Percentiles rank a stretch among this genome's conserved stretches.
phyloP scores from a whole-genome alignment of 805 yeast genomes.

The Cyberlindnera misumaiensis region DNA sequence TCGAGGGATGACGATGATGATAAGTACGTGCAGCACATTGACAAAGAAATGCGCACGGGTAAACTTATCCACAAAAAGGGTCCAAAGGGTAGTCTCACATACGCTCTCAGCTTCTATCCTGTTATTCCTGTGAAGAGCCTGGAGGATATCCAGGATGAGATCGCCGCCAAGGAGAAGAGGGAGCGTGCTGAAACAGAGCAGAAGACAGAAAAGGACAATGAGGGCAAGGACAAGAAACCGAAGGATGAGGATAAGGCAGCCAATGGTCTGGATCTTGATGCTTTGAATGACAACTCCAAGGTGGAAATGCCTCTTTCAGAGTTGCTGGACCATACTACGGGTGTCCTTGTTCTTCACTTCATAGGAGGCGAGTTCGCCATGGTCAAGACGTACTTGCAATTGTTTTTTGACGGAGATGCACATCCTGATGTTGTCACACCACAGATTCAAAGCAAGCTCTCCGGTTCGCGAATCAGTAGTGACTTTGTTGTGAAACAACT shows the following conservation, averaged over 20 bases:
- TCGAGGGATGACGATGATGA: constrained; percentile 56
- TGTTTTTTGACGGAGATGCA: constrained; percentile 70
- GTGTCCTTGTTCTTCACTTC: constrained; percentile 68
- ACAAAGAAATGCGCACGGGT: constrained; percentile 49
- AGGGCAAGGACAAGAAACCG: constrained; percentile 22
- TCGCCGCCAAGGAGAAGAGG: constrained; percentile 33
- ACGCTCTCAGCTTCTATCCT: constrained; percentile 79
- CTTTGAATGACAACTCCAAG: constrained; percentile 29
- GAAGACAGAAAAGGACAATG: constrained; percentile 9
- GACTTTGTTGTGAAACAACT: constrained; percentile 75
- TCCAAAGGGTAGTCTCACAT: constrained; percentile 75
- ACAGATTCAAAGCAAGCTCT: constrained; percentile 30
- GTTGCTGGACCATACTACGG: constrained; percentile 54
- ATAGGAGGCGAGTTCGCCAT: constrained; percentile 49
- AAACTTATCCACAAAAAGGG: constrained; percentile 68
- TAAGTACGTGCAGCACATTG: constrained; percentile 49
- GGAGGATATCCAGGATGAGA: constrained; percentile 59
- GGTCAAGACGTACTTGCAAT: constrained; percentile 61
- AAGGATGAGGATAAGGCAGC: constrained; percentile 17
- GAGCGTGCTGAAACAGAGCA: constrained; percentile 17
- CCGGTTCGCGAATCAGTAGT: constrained; percentile 46
- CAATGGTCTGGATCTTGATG: constrained; percentile 32
- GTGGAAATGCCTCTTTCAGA: constrained; percentile 52
- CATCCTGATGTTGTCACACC: constrained; percentile 56
- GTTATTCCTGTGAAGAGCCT: constrained; percentile 70